Evolutionary conservation across 768 basidiomycete species (phyloP), one percentile per base, ranked within the genome.

Genomic region (Dioszegia hungarica): DNA sequence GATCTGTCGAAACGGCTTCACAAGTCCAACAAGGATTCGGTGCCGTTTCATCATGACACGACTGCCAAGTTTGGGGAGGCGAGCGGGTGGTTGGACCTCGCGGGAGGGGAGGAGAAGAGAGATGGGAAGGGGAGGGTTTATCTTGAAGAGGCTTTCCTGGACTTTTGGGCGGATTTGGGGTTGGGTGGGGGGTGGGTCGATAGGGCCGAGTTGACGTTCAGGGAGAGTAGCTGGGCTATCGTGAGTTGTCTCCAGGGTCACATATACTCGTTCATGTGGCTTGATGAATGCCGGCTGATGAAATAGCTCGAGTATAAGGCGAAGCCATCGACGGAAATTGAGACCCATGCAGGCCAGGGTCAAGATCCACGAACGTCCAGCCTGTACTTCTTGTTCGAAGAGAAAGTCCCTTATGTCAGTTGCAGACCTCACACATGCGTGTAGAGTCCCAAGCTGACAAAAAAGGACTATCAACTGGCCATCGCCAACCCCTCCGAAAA

Each of bases 1-100:
- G 90, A 85, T 63, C 79, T 93, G 6, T 81, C 80, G 20, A 84
- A 82, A 66, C 89, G 90, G 74, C 77, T 97, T 36, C 88, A 88
- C 75, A 94, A 93, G 77, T 81, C 84, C 3, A 87, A 90, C 67
- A 88, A 87, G 71, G 77, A 72, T 1, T 79, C 94, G 22, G 90
- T 90, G 1, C 78, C 86, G 0, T 99, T 99, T 70, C 86, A 89
- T 0, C 94, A 91, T 88, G 90, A 95, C 68, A 94, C 89, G 0
- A 86, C 86, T 38, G 88, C 91, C 0, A 84, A 89, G 85, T 57
- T 71, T 34, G 89, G 87, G 5, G 76, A 78, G 10, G 22, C 3
- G 15, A 51, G 49, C 22, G 49, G 36, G 9, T 51, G 49, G 49
- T n/a, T n/a, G n/a, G n/a, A n/a, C n/a, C n/a, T n/a, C n/a, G 87